Evolutionary conservation across 176 grass and related monocot genomes (phyloP).

Genomic region (Oryza longistaminata): DNA sequence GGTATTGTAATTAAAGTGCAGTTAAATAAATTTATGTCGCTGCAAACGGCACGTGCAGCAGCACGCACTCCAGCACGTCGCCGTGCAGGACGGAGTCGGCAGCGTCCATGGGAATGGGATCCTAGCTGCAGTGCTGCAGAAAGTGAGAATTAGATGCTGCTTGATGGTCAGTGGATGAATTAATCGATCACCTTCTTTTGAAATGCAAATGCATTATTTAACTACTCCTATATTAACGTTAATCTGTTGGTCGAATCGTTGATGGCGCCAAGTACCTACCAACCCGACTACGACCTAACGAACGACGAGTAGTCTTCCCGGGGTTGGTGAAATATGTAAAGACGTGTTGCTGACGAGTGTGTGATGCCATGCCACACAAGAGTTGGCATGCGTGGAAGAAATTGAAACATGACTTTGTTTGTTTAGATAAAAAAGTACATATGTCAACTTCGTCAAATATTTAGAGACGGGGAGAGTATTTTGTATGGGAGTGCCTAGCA

Average conservation of each 20-base stretch:
- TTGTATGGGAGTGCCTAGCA: too few species aligned
- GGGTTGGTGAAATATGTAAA: not conserved
- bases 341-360: not conserved
- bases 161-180: too few species aligned
- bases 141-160: too few species aligned
- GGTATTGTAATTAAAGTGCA: too few species aligned
- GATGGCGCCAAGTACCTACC: not conserved
- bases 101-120: not conserved
- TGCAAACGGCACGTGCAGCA: slow-evolving; percentile 34
- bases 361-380: not conserved
- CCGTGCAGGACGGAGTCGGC: slow-evolving; percentile 18
- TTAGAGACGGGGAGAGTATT: too few species aligned
- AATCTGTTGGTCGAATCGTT: not conserved
- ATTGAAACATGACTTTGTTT: too few species aligned
- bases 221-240: too few species aligned
- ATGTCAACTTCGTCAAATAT: too few species aligned
- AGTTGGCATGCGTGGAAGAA: too few species aligned
- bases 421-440: too few species aligned
- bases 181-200: not conserved
- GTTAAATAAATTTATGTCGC: too few species aligned
- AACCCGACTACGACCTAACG: not conserved
- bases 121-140: too few species aligned
- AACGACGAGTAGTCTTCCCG: not conserved
- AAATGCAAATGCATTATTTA: not conserved
- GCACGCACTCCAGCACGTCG: slow-evolving; percentile 45